A percentile compares a stretch with the other conserved stretches of the same genome.
These are phyloP conservation scores for Botrytis squamosa DNA, from an alignment of 2,329 filamentous ascomycete genomes.

Conservation along the genomic window DNA sequence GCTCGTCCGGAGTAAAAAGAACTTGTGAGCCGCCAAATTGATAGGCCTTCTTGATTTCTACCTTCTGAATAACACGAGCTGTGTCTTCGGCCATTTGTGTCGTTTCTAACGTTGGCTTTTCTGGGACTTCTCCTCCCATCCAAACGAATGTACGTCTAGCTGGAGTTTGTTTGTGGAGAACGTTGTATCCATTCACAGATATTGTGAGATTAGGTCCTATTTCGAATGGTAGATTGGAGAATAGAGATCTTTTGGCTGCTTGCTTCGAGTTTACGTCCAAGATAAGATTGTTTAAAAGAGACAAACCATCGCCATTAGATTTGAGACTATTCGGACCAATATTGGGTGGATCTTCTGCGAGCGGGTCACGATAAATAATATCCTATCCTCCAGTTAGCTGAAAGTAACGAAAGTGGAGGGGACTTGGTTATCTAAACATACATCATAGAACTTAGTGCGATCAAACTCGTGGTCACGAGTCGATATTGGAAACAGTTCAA, in stretches of 20 bases:
- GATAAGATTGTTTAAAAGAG: constrained; percentile 74
- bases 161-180: constrained; percentile 80
- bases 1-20: constrained; percentile 80
- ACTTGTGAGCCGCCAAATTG: constrained; percentile 93
- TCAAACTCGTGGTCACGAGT: constrained; percentile 71
- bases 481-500: constrained; percentile 91
- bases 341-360: constrained; percentile 65
- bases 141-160: constrained; percentile 85
- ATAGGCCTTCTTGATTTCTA: constrained; percentile 86
- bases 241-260: constrained; percentile 78
- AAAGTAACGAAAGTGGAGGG: background rate
- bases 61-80: constrained; percentile 71
- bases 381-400: constrained; percentile 55
- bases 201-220: constrained; percentile 82
- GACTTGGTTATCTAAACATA: constrained; percentile 43
- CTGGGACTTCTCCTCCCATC: constrained; percentile 78
- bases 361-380: constrained; percentile 80
- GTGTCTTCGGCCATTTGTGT: constrained; percentile 76
- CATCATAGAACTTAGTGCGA: constrained; percentile 85
- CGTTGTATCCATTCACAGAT: constrained; percentile 88
- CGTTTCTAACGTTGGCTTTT: constrained; percentile 75
- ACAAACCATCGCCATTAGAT: constrained; percentile 71
- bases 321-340: constrained; percentile 56
- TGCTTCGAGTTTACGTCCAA: constrained; percentile 91
- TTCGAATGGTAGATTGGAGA: constrained; percentile 84